Evolutionary conservation across 2,329 filamentous ascomycete species (phyloP).

Genomic region (Sporothrix curviconia): DNA sequence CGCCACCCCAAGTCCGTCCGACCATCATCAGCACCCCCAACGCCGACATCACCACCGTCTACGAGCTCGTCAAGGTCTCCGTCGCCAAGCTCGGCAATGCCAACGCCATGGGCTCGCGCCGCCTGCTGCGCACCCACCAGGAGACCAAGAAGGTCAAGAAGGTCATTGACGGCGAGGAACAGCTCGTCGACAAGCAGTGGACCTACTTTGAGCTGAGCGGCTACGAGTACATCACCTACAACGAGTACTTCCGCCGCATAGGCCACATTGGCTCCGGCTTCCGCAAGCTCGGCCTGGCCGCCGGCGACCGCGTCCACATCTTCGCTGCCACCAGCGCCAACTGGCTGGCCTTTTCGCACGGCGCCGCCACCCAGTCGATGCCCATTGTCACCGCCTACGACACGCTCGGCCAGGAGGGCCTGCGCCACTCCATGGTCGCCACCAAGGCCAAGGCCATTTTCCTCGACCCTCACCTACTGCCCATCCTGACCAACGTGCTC

Average conservation of each 20-base stretch:
- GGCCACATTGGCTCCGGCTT: slow-evolving; percentile 64
- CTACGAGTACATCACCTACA: slow-evolving; percentile 71
- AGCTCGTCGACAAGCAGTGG: slow-evolving; percentile 79
- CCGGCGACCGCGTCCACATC: slow-evolving; percentile 67
- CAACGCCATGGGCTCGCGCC: slow-evolving; percentile 62
- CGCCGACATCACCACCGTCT: slow-evolving; percentile 63
- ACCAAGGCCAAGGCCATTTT: slow-evolving; percentile 66
- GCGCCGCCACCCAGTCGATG: slow-evolving; percentile 64
- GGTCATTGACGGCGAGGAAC: slow-evolving; percentile 71
- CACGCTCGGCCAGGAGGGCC: slow-evolving; percentile 68
- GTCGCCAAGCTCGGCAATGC: slow-evolving; percentile 59
- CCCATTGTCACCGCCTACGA: slow-evolving; percentile 81
- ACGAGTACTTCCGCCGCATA: slow-evolving; percentile 67
- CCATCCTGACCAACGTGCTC: slow-evolving; percentile 48
- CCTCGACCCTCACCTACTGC: slow-evolving; percentile 65
- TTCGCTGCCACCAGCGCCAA: slow-evolving; percentile 65
- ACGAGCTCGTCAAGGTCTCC: slow-evolving; percentile 65
- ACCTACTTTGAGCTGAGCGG: slow-evolving; percentile 76
- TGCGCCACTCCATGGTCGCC: slow-evolving; percentile 67
- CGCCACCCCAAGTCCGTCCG: slow-evolving; percentile 57
- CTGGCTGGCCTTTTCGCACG: slow-evolving; percentile 47
- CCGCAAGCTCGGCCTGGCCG: slow-evolving; percentile 63
- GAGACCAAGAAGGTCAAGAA: slow-evolving; percentile 90
- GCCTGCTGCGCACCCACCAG: slow-evolving; percentile 67
- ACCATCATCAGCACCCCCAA: slow-evolving; percentile 54